Evolutionary conservation across 1,284 basidiomycete genomes (phyloP).

Genomic region (Ceratobasidium theobromae): DNA sequence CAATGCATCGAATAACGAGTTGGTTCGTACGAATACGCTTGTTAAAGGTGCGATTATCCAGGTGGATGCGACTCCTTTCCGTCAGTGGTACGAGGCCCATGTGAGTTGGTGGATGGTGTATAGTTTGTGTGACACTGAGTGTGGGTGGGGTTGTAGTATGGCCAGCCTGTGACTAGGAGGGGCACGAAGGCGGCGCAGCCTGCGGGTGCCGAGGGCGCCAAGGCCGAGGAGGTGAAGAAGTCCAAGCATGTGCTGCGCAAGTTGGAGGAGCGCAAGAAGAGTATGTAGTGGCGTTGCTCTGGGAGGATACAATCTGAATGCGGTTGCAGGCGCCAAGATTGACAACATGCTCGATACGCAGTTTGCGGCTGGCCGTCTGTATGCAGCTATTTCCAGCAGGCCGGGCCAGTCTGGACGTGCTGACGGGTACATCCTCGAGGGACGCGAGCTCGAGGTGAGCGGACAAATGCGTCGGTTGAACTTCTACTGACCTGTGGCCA

Average conservation of each 20-base stretch:
- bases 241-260: constrained; percentile 87
- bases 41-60: constrained; percentile 95
- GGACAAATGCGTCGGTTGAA: constrained; percentile 38
- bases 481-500: constrained; percentile 41
- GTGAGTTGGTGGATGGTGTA: constrained; percentile 53
- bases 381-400: constrained; percentile 86
- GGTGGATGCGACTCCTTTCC: constrained; percentile 94
- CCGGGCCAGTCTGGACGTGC: constrained; percentile 92
- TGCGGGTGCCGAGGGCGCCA: constrained; percentile 50
- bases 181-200: constrained; percentile 62
- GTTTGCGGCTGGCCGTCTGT: constrained; percentile 85
- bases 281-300: too few relatives aligned
- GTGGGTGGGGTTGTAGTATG: constrained; percentile 61
- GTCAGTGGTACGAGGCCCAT: constrained; percentile 97
- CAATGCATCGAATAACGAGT: constrained; percentile 98
- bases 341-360: constrained; percentile 84
- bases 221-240: constrained; percentile 68
- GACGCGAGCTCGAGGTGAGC: constrained; percentile 89
- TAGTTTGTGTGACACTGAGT: not conserved
- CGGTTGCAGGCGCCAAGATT: constrained; percentile 77
- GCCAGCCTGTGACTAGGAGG: constrained; percentile 85
- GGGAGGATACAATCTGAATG: constrained; percentile 34
- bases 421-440: constrained; percentile 95
- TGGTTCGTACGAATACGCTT: constrained; percentile 96
- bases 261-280: constrained; percentile 87